A percentile compares a stretch with the other conserved stretches of the same genome.
Evolutionary conservation across 352 stramenopile genomes (phyloP).

Genomic region (Globisporangium nagaii): DNA sequence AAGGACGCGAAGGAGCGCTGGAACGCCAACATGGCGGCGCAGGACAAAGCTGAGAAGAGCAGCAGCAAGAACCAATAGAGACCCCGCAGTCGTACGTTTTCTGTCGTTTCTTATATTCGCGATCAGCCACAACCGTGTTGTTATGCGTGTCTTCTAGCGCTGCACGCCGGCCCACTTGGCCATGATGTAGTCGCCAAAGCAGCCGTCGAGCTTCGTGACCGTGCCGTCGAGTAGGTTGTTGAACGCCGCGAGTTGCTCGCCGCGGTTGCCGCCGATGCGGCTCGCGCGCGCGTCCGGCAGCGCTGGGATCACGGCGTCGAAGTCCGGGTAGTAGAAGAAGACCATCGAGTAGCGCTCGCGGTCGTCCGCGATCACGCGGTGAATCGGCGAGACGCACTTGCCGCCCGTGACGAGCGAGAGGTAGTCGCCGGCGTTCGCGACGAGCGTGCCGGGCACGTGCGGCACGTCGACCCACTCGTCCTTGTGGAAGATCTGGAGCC

Average conservation of each 20-base stretch:
- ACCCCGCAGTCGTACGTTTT: neutral
- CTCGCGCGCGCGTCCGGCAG: constrained; percentile 13
- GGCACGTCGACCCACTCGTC: constrained; percentile 72
- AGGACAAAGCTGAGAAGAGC: neutral
- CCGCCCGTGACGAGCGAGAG: constrained; percentile 66
- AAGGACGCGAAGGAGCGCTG: constrained; percentile 50
- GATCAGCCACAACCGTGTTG: too few species aligned
- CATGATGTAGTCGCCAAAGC: constrained; percentile 82
- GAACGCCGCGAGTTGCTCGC: constrained; percentile 25
- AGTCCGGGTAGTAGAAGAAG: constrained; percentile 85
- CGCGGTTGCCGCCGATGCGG: constrained; percentile 41
- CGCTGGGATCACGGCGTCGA: constrained; percentile 58
- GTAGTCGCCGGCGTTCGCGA: constrained; percentile 81
- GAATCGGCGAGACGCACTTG: constrained; percentile 61
- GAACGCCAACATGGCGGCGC: constrained; percentile 6
- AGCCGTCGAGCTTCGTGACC: constrained; percentile 42
- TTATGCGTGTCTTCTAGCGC: constrained; percentile 14
- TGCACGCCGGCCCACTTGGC: constrained; percentile 77
- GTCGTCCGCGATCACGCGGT: constrained; percentile 67
- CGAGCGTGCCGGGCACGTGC: constrained; percentile 60
- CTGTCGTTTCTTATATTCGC: too few species aligned
- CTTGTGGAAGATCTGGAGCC: constrained; percentile 66
- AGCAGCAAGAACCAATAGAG: constrained; percentile 7
- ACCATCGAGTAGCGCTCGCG: constrained; percentile 77
- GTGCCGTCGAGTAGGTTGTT: constrained; percentile 75